Evolutionary conservation across 2,329 filamentous ascomycete species (phyloP).

Genomic region (Dactylonectria macrodidyma): DNA sequence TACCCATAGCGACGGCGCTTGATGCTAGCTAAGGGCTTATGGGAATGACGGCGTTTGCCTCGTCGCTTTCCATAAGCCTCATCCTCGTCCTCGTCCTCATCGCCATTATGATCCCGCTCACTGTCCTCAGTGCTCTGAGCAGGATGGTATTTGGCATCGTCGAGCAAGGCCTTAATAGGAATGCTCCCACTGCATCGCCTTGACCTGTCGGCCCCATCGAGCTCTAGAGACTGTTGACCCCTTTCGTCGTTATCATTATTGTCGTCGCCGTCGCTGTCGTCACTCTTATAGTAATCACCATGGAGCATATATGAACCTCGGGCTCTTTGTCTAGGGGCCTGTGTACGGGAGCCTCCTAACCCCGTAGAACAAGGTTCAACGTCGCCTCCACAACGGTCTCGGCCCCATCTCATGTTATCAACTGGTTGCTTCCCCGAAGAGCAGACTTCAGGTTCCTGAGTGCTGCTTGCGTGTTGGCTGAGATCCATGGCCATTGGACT

Average conservation of each 20-base stretch:
- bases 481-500: neutral
- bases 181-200: neutral
- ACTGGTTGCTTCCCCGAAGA: neutral
- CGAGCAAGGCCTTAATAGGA: conserved; percentile 1
- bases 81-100: neutral
- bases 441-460: neutral
- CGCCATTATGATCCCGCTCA: neutral
- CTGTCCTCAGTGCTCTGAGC: neutral
- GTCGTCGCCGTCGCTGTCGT: neutral
- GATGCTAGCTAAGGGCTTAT: neutral
- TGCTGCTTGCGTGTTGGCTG: neutral
- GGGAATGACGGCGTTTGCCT: neutral
- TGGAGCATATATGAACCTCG: neutral
- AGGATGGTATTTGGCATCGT: neutral
- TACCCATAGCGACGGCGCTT: neutral
- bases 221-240: neutral
- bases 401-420: neutral
- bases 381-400: neutral
- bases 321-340: neutral
- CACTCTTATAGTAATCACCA: neutral
- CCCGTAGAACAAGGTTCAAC: neutral
- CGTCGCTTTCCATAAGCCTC: neutral
- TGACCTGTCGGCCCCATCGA: neutral
- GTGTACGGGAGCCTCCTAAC: neutral
- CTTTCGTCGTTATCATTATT: neutral